A percentile compares a stretch with the other conserved stretches of the same genome.
These are phyloP conservation scores for Sparassis latifolia DNA, from an alignment of 1,284 basidiomycete species.

Conservation along the genomic window DNA sequence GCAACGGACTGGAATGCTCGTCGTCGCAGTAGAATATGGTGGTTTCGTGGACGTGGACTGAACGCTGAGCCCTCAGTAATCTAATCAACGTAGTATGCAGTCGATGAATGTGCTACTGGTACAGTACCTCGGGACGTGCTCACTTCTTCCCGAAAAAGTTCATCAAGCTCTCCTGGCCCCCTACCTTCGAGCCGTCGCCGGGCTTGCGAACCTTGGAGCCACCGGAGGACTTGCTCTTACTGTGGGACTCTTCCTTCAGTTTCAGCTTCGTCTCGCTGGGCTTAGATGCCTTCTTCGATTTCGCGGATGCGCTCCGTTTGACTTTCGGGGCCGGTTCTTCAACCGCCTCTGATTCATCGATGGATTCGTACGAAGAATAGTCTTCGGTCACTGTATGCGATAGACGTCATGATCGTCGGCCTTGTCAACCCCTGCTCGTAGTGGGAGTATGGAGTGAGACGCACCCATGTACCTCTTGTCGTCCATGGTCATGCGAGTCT, in stretches of 20 bases:
- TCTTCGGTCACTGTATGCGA: constrained; percentile 56
- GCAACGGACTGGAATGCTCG: no score
- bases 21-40: no score
- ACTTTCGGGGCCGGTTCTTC: constrained; percentile 25
- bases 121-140: no score
- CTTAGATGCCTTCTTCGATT: constrained; percentile 11
- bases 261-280: constrained; percentile 38
- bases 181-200: constrained; percentile 10
- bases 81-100: no score
- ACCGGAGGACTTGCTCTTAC: constrained; percentile 14
- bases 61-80: no score
- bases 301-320: constrained; percentile 13
- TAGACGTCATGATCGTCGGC: background rate
- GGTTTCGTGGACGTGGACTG: no score
- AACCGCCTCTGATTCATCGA: constrained; percentile 46
- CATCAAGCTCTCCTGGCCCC: constrained; percentile 23
- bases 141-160: constrained; percentile 23
- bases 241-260: constrained; percentile 21
- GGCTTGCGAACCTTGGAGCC: constrained; percentile 13
- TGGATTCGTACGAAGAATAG: constrained; percentile 74
- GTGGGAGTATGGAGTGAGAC: constrained; percentile 10
- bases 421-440: no score
- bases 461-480: constrained; percentile 68
- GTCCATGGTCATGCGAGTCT: constrained; percentile 48
- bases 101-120: no score